Evolutionary conservation across 129 eudicot species (phyloP).

Genomic region (Lonicera japonica): DNA sequence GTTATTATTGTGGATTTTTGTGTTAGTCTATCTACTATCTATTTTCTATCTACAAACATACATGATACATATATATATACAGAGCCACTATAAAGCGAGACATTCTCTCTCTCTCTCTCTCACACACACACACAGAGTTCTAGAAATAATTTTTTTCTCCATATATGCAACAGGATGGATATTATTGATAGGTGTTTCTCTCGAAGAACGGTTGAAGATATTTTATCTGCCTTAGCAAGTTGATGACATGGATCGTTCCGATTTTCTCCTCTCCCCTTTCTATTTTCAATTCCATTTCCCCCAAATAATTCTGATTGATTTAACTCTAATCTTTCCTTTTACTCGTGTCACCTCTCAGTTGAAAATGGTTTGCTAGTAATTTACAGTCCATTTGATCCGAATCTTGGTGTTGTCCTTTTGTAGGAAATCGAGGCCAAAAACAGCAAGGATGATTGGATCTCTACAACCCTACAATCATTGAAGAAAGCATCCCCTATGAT

Average conservation of each 20-base stretch:
- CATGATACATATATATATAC: too few species aligned
- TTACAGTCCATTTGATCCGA: constrained; percentile 1
- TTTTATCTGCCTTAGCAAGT: constrained; percentile 71
- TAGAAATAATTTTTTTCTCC: too few species aligned
- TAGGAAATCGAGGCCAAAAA: constrained; percentile 62
- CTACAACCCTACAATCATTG: constrained; percentile 54
- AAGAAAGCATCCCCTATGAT: constrained; percentile 91
- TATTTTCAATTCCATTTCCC: too few species aligned
- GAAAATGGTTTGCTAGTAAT: too few species aligned
- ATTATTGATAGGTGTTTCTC: constrained; percentile 72
- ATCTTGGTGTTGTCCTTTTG: constrained; percentile 3
- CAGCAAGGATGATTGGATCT: constrained; percentile 74
- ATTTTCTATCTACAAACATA: too few species aligned
- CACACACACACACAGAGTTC: too few species aligned
- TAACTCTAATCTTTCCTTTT: not conserved
- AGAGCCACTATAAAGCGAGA: too few species aligned
- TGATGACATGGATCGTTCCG: too few species aligned
- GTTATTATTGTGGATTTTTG: too few species aligned
- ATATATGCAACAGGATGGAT: constrained; percentile 43
- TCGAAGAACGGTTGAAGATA: constrained; percentile 76
- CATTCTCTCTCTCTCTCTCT: too few species aligned
- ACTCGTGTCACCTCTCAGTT: not conserved
- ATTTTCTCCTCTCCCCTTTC: too few species aligned
- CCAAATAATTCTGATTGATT: constrained; percentile 4
- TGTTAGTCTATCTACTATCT: too few species aligned